A percentile compares a stretch with the other conserved stretches of the same genome.
Evolutionary conservation across 2,329 filamentous ascomycete genomes (phyloP).

Genomic region (Diaporthe humulicola): DNA sequence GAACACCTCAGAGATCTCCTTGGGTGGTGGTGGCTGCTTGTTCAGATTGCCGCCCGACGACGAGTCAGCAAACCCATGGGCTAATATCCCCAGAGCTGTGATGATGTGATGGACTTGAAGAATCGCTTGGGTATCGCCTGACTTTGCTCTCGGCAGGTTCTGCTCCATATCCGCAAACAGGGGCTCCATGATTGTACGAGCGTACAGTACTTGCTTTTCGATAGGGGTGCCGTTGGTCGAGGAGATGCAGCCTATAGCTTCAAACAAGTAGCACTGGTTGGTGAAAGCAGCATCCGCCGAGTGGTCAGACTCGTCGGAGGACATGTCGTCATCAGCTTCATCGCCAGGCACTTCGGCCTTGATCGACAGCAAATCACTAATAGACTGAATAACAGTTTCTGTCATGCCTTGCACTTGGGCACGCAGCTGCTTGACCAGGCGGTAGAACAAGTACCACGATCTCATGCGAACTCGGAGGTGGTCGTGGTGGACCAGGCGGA

Average conservation of each 20-base stretch:
- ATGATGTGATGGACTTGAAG: conserved; percentile 97
- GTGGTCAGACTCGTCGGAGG: conserved; percentile 91
- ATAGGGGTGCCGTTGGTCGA: conserved; percentile 82
- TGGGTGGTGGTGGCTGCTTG: conserved; percentile 64
- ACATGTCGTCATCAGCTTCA: conserved; percentile 90
- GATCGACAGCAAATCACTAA: conserved; percentile 89
- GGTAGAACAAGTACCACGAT: conserved; percentile 97
- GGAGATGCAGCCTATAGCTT: conserved; percentile 92
- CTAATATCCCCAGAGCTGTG: conserved; percentile 93
- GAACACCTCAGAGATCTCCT: conserved; percentile 86
- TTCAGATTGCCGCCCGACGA: conserved; percentile 66
- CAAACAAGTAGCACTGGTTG: conserved; percentile 93
- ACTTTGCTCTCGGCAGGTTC: conserved; percentile 81
- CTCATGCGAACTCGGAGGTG: conserved; percentile 89
- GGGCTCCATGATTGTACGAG: conserved; percentile 88
- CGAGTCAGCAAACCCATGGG: conserved; percentile 94
- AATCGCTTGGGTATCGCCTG: conserved; percentile 83
- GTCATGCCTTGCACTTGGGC: conserved; percentile 89
- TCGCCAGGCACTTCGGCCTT: conserved; percentile 88
- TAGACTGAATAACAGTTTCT: conserved; percentile 90
- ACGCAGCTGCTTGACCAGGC: conserved; percentile 89
- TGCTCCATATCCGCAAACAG: conserved; percentile 91
- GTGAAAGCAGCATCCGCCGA: conserved; percentile 92
- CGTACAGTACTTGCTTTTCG: conserved; percentile 89
- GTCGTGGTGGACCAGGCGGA: conserved; percentile 88